Evolutionary conservation across 192 early-diverging fungal species (phyloP).

Genomic region (Thamnidium elegans): DNA sequence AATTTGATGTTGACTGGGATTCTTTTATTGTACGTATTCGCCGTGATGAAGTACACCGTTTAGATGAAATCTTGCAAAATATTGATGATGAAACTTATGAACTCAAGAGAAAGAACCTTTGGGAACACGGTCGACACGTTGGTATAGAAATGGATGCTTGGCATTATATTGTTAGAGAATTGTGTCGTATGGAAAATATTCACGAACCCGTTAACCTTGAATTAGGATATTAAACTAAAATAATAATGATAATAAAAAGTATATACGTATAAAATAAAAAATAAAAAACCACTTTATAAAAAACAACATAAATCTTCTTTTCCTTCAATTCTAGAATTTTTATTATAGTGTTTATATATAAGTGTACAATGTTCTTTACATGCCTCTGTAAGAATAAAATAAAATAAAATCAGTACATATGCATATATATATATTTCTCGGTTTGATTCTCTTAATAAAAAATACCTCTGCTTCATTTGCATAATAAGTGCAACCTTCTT

Average conservation of each 20-base stretch:
- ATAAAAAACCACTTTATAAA: not conserved
- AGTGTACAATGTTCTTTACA: conserved; percentile 16
- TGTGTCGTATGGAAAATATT: conserved; percentile 36
- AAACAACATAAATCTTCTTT: too few relatives aligned
- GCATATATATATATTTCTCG: not conserved
- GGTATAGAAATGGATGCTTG: conserved; percentile 40
- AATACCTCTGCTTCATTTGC: conserved; percentile 58
- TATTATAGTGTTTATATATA: conserved; percentile 5
- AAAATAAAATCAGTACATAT: not conserved
- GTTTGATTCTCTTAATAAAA: not conserved
- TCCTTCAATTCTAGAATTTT: not conserved
- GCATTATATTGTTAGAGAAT: conserved; percentile 46
- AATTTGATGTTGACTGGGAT: conserved; percentile 50
- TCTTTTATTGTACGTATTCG: conserved; percentile 37
- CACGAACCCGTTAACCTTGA: conserved; percentile 24
- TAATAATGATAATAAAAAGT: not conserved
- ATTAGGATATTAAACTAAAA: conserved; percentile 23
- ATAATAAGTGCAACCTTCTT: conserved; percentile 64
- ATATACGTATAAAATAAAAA: too few relatives aligned
- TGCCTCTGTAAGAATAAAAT: conserved; percentile 15
- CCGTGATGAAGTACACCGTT: conserved; percentile 40
- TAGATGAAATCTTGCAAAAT: conserved; percentile 29
- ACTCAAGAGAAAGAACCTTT: conserved; percentile 32
- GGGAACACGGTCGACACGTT: conserved; percentile 39
- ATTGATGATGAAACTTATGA: conserved; percentile 44